phyloP scores from a whole-genome alignment of 176 grass and related monocot species.

The Chrysopogon serrulatus region DNA sequence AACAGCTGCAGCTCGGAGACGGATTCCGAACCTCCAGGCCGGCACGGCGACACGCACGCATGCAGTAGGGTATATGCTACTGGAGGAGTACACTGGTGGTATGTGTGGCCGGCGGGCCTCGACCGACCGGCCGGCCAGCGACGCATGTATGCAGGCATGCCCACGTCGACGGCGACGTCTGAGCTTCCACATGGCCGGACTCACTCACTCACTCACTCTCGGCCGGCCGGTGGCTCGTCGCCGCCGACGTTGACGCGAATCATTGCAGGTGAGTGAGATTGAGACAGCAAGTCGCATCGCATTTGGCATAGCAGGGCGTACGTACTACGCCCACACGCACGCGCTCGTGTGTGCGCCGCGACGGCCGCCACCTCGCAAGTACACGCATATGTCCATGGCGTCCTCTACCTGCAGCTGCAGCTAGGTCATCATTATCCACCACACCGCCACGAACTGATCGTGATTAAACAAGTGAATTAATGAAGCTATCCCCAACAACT shows the following conservation, averaged over 20 bases:
- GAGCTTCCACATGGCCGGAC: constrained; percentile 55
- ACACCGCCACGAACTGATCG: too few relatives aligned
- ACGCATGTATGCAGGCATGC: neutral
- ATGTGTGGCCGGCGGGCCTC: neutral
- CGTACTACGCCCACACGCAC: neutral
- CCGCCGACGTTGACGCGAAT: constrained; percentile 23
- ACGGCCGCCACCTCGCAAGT: neutral
- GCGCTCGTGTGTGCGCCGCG: neutral
- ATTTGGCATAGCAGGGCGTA: neutral
- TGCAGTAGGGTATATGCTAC: neutral
- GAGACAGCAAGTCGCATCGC: constrained; percentile 9
- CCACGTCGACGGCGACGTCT: constrained; percentile 40
- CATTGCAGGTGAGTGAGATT: constrained; percentile 21
- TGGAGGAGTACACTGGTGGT: neutral
- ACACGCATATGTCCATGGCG: neutral
- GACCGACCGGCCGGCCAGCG: neutral
- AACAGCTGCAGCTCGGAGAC: too few relatives aligned
- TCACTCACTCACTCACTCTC: neutral
- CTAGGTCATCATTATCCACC: neutral
- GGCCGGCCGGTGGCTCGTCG: constrained; percentile 38
- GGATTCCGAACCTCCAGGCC: too few relatives aligned
- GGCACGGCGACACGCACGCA: neutral
- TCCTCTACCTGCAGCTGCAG: neutral
- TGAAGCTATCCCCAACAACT: neutral
- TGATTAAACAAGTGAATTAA: neutral